Conservation (phyloP, 2,329 filamentous ascomycete species). For the Claviceps fusiformis region DNA sequence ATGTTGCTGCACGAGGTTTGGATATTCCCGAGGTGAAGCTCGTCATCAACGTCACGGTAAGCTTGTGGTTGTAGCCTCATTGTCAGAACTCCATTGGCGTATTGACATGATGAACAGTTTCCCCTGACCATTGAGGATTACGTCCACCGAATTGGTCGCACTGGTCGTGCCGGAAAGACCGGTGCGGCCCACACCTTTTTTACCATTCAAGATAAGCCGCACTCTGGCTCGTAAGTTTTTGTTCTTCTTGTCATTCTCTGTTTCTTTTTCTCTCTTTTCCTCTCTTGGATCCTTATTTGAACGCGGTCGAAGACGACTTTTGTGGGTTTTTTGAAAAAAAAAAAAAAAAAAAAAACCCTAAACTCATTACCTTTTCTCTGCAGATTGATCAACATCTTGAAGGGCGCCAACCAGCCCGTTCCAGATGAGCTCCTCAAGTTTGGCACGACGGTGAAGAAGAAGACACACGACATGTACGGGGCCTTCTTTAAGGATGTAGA, state of each 20-base stretch:
- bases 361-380: neutral
- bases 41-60: constrained; percentile 77
- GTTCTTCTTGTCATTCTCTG: neutral
- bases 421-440: constrained; percentile 89
- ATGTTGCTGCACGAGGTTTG: constrained; percentile 85
- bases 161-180: constrained; percentile 79
- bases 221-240: constrained; percentile 67
- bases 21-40: constrained; percentile 94
- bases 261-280: too few species aligned
- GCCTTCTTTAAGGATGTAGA: constrained; percentile 90
- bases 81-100: constrained; percentile 8
- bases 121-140: constrained; percentile 94
- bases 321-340: neutral
- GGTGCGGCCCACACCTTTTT: constrained; percentile 88
- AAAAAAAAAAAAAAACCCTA: too few species aligned
- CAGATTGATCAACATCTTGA: constrained; percentile 86
- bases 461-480: constrained; percentile 88
- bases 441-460: constrained; percentile 97
- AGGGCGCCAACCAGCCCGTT: constrained; percentile 79
- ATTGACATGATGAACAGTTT: constrained; percentile 39
- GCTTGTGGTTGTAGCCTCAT: constrained; percentile 10
- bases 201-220: constrained; percentile 84
- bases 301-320: neutral
- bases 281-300: neutral
- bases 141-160: constrained; percentile 91